Evolutionary conservation across 371 early-diverging fungal species (phyloP).

Genomic region (Actinomucor elegans): DNA sequence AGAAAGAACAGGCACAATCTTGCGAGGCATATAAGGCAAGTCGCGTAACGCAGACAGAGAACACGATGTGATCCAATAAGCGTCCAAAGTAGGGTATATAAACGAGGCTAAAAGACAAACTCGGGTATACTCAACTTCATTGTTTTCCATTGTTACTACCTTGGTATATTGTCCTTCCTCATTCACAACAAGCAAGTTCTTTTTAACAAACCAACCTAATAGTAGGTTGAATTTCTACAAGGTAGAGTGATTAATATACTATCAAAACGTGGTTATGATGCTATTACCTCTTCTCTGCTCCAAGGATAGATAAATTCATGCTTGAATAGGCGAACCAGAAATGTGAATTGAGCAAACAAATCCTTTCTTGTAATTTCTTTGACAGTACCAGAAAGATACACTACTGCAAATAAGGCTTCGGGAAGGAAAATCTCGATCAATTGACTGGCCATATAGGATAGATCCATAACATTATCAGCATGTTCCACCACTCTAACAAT

Average conservation of each 20-base stretch:
- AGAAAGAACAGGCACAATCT: constrained; percentile 45
- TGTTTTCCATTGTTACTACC: constrained; percentile 24
- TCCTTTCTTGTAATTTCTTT: constrained; percentile 21
- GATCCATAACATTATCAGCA: constrained; percentile 52
- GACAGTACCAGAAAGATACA: constrained; percentile 31
- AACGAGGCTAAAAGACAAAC: constrained; percentile 49
- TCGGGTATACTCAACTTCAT: constrained; percentile 30
- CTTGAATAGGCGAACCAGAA: constrained; percentile 43
- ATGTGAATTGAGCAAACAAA: constrained; percentile 37
- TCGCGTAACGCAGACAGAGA: constrained; percentile 51
- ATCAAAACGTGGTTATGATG: background rate
- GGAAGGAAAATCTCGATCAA: constrained; percentile 43
- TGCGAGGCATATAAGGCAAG: constrained; percentile 51
- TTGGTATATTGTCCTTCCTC: constrained; percentile 23
- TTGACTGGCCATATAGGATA: constrained; percentile 51
- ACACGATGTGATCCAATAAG: constrained; percentile 54
- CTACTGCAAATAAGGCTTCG: constrained; percentile 43
- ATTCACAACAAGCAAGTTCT: constrained; percentile 17
- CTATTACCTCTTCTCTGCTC: constrained; percentile 39
- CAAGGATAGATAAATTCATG: constrained; percentile 52
- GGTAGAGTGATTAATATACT: background rate
- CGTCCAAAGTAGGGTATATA: constrained; percentile 49
- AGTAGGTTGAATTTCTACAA: constrained; percentile 42
- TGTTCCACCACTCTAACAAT: constrained; percentile 46
- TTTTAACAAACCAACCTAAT: constrained; percentile 30